These are phyloP conservation scores for Aspergillus fijiensis DNA, from an alignment of 2,329 filamentous ascomycete species.

Conservation along the genomic window DNA sequence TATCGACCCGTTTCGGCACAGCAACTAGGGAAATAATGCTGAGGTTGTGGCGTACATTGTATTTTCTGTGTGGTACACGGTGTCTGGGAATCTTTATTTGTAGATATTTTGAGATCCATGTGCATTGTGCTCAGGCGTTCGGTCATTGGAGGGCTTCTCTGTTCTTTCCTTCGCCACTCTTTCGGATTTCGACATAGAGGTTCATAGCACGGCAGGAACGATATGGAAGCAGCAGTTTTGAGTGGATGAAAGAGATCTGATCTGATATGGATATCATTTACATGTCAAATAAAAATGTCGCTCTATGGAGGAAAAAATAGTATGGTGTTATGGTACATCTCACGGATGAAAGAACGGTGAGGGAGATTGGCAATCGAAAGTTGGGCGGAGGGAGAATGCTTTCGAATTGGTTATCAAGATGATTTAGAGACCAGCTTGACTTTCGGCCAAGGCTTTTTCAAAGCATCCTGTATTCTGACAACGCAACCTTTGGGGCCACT, in stretches of 20 bases:
- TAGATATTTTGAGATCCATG: slow-evolving; percentile 4
- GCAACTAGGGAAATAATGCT: slow-evolving; percentile 41
- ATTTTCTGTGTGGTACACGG: background rate
- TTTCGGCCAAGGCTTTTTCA: slow-evolving; percentile 77
- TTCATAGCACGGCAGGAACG: background rate
- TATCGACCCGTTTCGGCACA: slow-evolving; percentile 65
- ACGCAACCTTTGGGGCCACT: slow-evolving; percentile 84
- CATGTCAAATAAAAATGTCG: slow-evolving; percentile 43
- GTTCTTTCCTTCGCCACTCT: background rate
- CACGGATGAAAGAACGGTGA: slow-evolving; percentile 16
- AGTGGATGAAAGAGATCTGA: background rate
- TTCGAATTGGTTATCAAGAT: slow-evolving; percentile 14
- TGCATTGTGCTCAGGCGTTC: slow-evolving; percentile 15
- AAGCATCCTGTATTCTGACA: slow-evolving; percentile 83
- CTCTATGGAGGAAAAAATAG: slow-evolving; percentile 31
- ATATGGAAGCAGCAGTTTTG: background rate
- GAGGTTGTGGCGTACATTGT: slow-evolving; percentile 17
- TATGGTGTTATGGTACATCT: slow-evolving; percentile 42
- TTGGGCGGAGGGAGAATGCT: background rate
- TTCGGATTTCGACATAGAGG: background rate
- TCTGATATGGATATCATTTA: slow-evolving; percentile 37
- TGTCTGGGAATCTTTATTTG: slow-evolving; percentile 9
- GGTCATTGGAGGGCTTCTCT: slow-evolving; percentile 4
- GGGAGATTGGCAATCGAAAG: background rate
- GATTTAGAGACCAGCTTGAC: slow-evolving; percentile 29